Evolutionary conservation across 1,139 yeast species (phyloP).

Genomic region (Arxiozyma slooffiae): DNA sequence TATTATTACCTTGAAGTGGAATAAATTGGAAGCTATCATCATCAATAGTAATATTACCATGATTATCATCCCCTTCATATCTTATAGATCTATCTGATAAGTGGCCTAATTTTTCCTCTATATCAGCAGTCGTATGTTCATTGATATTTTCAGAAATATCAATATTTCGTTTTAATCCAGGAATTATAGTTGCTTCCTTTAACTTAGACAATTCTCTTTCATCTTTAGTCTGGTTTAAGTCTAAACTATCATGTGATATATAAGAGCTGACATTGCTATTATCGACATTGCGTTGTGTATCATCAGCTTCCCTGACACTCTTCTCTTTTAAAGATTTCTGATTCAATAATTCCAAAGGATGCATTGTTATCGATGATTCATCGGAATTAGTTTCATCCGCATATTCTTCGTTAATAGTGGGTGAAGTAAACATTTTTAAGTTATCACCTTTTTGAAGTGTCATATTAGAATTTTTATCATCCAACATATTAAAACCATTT

Average conservation of each 20-base stretch:
- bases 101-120: not conserved
- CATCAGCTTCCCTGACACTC: not conserved
- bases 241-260: not conserved
- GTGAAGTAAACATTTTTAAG: not conserved
- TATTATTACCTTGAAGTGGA: constrained; percentile 5
- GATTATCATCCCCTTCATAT: not conserved
- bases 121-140: not conserved
- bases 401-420: not conserved
- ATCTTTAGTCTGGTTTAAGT: not conserved
- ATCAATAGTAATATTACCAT: not conserved
- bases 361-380: not conserved
- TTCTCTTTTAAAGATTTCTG: not conserved
- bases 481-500: not conserved
- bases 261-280: not conserved
- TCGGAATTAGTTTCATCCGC: not conserved
- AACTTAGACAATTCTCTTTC: not conserved
- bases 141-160: too few relatives aligned
- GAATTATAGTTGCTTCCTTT: not conserved
- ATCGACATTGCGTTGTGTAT: not conserved
- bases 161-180: not conserved
- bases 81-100: not conserved
- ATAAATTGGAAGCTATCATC: constrained; percentile 11
- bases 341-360: not conserved
- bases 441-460: not conserved
- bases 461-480: not conserved